These are phyloP conservation scores for Colletotrichum sidae DNA, from an alignment of 2,329 filamentous ascomycete genomes.

Conservation along the genomic window DNA sequence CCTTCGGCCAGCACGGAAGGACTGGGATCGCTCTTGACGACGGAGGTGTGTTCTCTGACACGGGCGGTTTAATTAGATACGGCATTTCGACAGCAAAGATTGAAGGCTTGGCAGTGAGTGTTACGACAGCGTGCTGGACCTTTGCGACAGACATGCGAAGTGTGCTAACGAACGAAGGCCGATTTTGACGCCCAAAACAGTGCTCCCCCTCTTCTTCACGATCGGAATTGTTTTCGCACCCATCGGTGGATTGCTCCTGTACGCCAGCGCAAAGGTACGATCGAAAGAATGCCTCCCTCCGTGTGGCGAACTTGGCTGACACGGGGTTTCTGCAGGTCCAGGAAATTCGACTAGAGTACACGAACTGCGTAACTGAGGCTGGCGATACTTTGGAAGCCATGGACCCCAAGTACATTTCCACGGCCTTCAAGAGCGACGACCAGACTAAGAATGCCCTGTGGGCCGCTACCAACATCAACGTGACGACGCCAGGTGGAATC, in stretches of 20 bases:
- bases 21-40: slow-evolving; percentile 6
- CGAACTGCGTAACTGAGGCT: slow-evolving; percentile 74
- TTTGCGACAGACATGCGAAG: slow-evolving; percentile 1
- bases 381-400: slow-evolving; percentile 59
- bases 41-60: slow-evolving; percentile 17
- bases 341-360: slow-evolving; percentile 93
- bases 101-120: slow-evolving; percentile 98
- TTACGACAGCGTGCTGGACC: slow-evolving; percentile 42
- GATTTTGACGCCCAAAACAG: slow-evolving; percentile 94
- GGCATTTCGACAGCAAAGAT: slow-evolving; percentile 93
- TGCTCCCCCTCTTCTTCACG: slow-evolving; percentile 89
- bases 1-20: slow-evolving; percentile 24
- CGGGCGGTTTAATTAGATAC: slow-evolving; percentile 72
- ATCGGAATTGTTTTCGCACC: slow-evolving; percentile 94
- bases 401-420: slow-evolving; percentile 66
- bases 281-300: neutral
- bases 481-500: slow-evolving; percentile 52
- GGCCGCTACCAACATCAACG: slow-evolving; percentile 53
- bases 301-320: slow-evolving; percentile 8
- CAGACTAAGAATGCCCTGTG: slow-evolving; percentile 54
- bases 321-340: slow-evolving; percentile 71
- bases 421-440: slow-evolving; percentile 76
- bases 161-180: slow-evolving; percentile 67
- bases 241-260: slow-evolving; percentile 88
- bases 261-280: slow-evolving; percentile 82